Evolutionary conservation across 2,329 filamentous ascomycete genomes (phyloP).

Genomic region (Colletotrichum tamarilloi): DNA sequence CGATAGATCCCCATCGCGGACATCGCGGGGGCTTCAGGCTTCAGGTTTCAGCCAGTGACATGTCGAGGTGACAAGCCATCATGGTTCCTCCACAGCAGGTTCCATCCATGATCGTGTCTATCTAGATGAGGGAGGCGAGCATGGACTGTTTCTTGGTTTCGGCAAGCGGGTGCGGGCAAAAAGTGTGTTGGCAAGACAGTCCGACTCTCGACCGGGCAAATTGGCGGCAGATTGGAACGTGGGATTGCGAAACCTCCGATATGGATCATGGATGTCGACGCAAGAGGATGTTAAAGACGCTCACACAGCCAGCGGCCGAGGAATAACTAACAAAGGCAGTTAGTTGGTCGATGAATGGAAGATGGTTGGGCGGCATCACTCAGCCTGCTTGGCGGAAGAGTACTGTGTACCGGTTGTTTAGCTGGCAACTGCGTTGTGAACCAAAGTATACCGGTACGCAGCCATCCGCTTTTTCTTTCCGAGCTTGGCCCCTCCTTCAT

Average conservation of each 20-base stretch:
- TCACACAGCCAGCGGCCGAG: conserved; percentile 18
- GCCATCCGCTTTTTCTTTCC: conserved; percentile 1
- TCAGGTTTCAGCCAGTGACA: neutral
- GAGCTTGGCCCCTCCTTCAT: conserved; percentile 6
- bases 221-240: conserved; percentile 22
- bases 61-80: neutral
- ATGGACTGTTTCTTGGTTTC: conserved; percentile 1
- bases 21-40: neutral
- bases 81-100: conserved; percentile 4
- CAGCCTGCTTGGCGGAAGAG: neutral
- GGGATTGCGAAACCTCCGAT: conserved; percentile 27
- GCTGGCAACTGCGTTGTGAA: too few species aligned
- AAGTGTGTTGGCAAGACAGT: neutral
- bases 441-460: neutral
- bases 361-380: conserved; percentile 16
- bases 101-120: conserved; percentile 1
- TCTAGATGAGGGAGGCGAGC: neutral
- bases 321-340: conserved; percentile 1
- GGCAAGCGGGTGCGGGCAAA: neutral
- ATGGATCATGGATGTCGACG: conserved; percentile 25
- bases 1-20: conserved; percentile 7
- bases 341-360: neutral
- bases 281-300: conserved; percentile 5
- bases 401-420: neutral
- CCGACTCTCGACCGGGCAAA: conserved; percentile 6